These are phyloP conservation scores for Teunomyces barrocoloradensis DNA, from an alignment of 805 yeast species.

Conservation along the genomic window DNA sequence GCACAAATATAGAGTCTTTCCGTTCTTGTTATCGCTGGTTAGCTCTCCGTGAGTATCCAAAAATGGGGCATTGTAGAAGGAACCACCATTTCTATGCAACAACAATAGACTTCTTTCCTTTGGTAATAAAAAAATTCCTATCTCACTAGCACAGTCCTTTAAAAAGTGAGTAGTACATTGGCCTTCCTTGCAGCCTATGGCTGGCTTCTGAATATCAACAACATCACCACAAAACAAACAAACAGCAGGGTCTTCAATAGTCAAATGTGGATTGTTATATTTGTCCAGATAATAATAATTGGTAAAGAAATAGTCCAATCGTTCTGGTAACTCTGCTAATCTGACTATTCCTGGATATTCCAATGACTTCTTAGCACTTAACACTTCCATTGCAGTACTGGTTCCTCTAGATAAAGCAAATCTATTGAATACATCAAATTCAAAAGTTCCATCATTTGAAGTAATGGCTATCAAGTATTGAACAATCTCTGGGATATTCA, in stretches of 20 bases:
- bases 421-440: slow-evolving; percentile 19
- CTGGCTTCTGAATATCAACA: slow-evolving; percentile 62
- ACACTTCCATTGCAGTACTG: slow-evolving; percentile 5
- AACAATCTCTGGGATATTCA: slow-evolving; percentile 45
- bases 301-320: slow-evolving; percentile 69
- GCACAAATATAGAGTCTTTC: slow-evolving; percentile 68
- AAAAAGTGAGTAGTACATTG: slow-evolving; percentile 74
- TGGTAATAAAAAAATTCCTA: slow-evolving; percentile 75
- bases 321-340: slow-evolving; percentile 61
- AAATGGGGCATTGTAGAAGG: slow-evolving; percentile 82
- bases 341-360: slow-evolving; percentile 67
- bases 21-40: slow-evolving; percentile 69
- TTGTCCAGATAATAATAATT: slow-evolving; percentile 48
- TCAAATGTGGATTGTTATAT: slow-evolving; percentile 35
- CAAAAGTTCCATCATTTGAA: slow-evolving; percentile 16
- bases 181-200: slow-evolving; percentile 58
- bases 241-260: slow-evolving; percentile 71
- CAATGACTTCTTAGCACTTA: slow-evolving; percentile 24
- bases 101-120: slow-evolving; percentile 63
- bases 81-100: slow-evolving; percentile 72
- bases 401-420: slow-evolving; percentile 18
- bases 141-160: slow-evolving; percentile 58
- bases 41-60: slow-evolving; percentile 84
- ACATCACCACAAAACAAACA: slow-evolving; percentile 80
- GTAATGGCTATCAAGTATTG: slow-evolving; percentile 6